Conservation (phyloP, 805 yeast genomes). For the Metschnikowia continentalis region DNA sequence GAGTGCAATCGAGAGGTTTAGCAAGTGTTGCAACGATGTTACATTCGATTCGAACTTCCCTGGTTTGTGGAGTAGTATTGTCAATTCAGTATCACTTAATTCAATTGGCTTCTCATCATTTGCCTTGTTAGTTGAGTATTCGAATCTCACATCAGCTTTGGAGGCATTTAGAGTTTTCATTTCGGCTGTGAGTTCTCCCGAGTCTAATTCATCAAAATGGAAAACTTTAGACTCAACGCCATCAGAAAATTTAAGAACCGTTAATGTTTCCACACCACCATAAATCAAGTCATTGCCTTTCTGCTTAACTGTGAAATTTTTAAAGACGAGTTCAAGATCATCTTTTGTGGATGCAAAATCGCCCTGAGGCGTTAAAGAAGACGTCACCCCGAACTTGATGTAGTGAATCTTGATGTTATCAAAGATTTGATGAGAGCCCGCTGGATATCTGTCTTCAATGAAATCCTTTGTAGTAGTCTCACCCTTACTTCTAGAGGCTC, state of each 20-base stretch:
- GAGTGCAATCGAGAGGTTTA: slow-evolving; percentile 23
- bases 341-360: slow-evolving; percentile 32
- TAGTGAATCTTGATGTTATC: slow-evolving; percentile 29
- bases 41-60: slow-evolving; percentile 24
- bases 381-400: slow-evolving; percentile 41
- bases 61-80: slow-evolving; percentile 18
- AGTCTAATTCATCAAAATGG: slow-evolving; percentile 17
- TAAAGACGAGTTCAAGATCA: slow-evolving; percentile 23
- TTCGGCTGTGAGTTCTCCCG: background rate
- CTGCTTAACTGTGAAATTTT: slow-evolving; percentile 38
- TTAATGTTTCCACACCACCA: slow-evolving; percentile 46
- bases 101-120: background rate
- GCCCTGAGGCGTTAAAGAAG: slow-evolving; percentile 43
- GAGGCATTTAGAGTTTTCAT: background rate
- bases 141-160: slow-evolving; percentile 53
- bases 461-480: slow-evolving; percentile 7
- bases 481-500: background rate
- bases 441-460: slow-evolving; percentile 4
- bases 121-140: slow-evolving; percentile 27
- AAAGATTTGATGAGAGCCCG: background rate
- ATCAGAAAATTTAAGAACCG: slow-evolving; percentile 17
- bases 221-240: slow-evolving; percentile 24
- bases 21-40: slow-evolving; percentile 21
- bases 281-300: slow-evolving; percentile 38
- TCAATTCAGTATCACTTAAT: background rate